Conservation (phyloP, 768 basidiomycete genomes). For the Calocera cornea region DNA sequence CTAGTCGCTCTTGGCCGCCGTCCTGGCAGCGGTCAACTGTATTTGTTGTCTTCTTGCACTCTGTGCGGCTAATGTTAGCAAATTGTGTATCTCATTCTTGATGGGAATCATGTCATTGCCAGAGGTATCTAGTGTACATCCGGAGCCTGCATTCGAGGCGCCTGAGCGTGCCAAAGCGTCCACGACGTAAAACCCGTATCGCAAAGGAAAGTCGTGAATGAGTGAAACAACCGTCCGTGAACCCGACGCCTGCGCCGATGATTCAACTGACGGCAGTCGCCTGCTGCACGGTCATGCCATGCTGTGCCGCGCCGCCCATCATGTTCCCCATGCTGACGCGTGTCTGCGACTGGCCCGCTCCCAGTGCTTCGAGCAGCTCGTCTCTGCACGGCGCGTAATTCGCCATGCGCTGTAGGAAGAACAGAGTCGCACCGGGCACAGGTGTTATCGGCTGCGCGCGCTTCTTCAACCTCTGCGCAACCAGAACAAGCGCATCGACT, state of each 20-base stretch:
- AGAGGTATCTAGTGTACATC: not conserved
- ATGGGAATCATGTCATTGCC: not conserved
- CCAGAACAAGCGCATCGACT: not conserved
- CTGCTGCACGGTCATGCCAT: not conserved
- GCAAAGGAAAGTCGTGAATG: not conserved
- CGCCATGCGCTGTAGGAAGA: not conserved
- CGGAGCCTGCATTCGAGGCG: not conserved
- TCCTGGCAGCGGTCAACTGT: not conserved
- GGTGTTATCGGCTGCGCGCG: not conserved
- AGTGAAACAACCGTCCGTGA: not conserved
- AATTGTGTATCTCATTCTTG: not conserved
- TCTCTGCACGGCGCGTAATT: not conserved
- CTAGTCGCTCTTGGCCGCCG: not conserved
- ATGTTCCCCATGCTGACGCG: not conserved
- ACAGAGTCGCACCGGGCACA: not conserved
- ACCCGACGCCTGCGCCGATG: not conserved
- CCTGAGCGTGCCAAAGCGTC: not conserved
- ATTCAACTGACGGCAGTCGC: not conserved
- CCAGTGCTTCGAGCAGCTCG: not conserved
- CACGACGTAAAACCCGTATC: too few species aligned
- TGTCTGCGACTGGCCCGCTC: not conserved
- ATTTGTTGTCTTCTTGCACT: slow-evolving; percentile 5
- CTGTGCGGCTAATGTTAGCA: slow-evolving; percentile 3
- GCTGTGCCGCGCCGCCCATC: not conserved
- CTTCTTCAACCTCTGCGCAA: slow-evolving; percentile 1